Evolutionary conservation across 2,329 filamentous ascomycete genomes (phyloP), one percentile per base, ranked within the genome.

Genomic region (Exserohilum turcica): DNA sequence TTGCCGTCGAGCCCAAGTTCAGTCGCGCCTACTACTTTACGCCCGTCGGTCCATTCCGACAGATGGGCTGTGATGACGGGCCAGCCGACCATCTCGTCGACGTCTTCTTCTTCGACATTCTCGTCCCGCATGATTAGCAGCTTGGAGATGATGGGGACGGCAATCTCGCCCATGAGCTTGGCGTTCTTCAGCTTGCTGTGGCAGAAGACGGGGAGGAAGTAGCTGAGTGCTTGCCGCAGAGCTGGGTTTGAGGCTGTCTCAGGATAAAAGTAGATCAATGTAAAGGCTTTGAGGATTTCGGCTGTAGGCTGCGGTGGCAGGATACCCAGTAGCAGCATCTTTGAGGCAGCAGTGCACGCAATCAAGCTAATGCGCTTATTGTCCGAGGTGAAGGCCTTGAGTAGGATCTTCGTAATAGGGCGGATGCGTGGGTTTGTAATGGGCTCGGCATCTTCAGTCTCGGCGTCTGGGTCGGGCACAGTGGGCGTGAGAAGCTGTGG

Each of bases 201-300:
- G 74, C 91, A 94, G 78, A 95, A 97, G 0, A 97, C 92, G 0
- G 93, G 93, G 31, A 97, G 79, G 81, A 97, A 97, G 75, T 97
- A 97, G 61, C 90, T 91, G 48, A 97, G 80, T 0, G 90, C 88
- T 74, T 97, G 93, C 18, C 92, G 82, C 6, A 97, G 86, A 7
- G 86, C 86, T 61, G 93, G 88, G 69, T 97, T 97, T 24, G 83
- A 81, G 0, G 85, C 83, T 3, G 90, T 94, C 4, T 89, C 85
- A 0, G 93, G 92, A 67, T 95, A 89, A 74, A 97, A 97, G 77
- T 96, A 97, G 7, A 90, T 86, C 4, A 96, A 80, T 1, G 95
- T 86, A 3, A 97, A 84, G 1, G 88, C 89, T 75, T 90, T 91
- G 45, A 97, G 84, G n/a, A 97, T 82, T 15, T 82, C 79, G 63